A percentile compares a stretch with the other conserved stretches of the same genome.
phyloP scores from a whole-genome alignment of 2,329 filamentous ascomycete genomes.

The Colletotrichum sp. region DNA sequence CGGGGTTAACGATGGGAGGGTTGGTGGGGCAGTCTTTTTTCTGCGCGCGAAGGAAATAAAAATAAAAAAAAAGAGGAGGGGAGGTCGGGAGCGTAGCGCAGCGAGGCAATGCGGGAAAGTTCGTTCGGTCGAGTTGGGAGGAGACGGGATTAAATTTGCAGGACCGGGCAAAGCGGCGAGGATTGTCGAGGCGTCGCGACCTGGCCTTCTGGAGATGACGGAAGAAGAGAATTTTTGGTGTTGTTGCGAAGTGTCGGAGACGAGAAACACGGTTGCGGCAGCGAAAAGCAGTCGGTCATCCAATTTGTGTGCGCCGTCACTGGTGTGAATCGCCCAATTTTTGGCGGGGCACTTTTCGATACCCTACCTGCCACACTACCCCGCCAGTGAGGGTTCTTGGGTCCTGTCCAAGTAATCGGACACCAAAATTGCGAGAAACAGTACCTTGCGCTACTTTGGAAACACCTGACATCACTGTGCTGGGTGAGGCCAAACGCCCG shows the following conservation, averaged over 20 bases:
- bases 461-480: conserved; percentile 6
- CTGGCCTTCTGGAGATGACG: conserved; percentile 13
- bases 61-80: not conserved
- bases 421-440: too few species aligned
- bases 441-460: not conserved
- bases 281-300: conserved; percentile 21
- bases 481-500: conserved; percentile 1
- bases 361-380: conserved; percentile 13
- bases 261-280: conserved; percentile 3
- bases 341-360: conserved; percentile 20
- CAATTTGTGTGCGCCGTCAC: conserved; percentile 22
- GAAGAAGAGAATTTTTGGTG: conserved; percentile 8
- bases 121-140: not conserved
- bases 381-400: conserved; percentile 4
- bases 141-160: not conserved
- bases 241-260: conserved; percentile 6
- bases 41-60: not conserved
- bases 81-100: not conserved
- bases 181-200: conserved; percentile 16
- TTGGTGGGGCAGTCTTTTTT: conserved; percentile 13
- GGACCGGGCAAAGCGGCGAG: conserved; percentile 3
- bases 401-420: not conserved
- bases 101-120: not conserved
- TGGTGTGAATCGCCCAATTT: conserved; percentile 22
- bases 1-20: conserved; percentile 10